Base-by-base conservation (phyloP, 176 grass and related monocot species). In the Oryza rufipogon region DNA sequence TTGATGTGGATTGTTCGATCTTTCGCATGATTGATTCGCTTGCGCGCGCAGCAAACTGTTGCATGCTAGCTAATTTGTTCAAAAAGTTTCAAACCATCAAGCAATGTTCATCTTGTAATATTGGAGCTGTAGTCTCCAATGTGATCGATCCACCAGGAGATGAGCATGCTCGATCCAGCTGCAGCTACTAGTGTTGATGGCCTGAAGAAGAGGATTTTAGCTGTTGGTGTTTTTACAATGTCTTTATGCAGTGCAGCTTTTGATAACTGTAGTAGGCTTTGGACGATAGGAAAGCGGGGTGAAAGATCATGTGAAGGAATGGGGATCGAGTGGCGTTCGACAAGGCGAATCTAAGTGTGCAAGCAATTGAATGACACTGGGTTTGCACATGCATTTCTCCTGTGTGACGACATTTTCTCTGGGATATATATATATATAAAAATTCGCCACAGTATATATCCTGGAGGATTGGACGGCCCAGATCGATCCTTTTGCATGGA, bases 301-400 rank as follows among this genome's bases (percentile, higher is more conserved):
- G 54, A 38, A 78, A 66, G 58, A n/a, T 78, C 76, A 78, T 78
- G 76, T 78, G 71, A 30, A 68, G 28, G 30, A 63, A 22, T 63
- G 58, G 58, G 66, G 66, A 73, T 15, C 38, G 58, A 73, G n/a
- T 70, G 83, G 47, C 66, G 4, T 78, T 85, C 74, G 80, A 83
- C 83, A 85, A 60, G 83, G 74, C 73, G 83, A 85, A 85, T 85
- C 83, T 85, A 85, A 42, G 46, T 66, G 64, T 58, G 83, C 64
- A 85, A 60, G 68, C 44, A 61, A 83, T 74, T 85, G 83, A 76
- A 83, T 73, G 70, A 15, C 74, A 85, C 65, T 22, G 74, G 34
- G 17, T 77, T 44, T 61, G 14, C 73, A 20, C 73, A 68, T 84
- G n/a, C 46, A 39, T 71, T 71, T 48, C 66, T 66, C 20, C n/a